Evolutionary conservation across 306 rosid species (phyloP).

Genomic region (Citrullus amarus): DNA sequence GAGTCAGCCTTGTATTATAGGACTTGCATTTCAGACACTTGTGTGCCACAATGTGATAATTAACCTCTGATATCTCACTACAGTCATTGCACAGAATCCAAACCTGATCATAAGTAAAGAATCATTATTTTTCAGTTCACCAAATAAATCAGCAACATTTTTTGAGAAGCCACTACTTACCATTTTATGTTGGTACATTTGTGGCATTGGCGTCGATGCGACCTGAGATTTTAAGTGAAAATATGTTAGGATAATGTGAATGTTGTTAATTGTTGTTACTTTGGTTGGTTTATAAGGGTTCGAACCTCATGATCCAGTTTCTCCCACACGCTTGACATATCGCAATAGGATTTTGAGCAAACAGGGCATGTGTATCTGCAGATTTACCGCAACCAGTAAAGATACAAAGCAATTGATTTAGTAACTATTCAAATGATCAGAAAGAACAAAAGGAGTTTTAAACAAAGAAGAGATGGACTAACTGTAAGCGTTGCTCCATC

Average conservation of each 20-base stretch:
- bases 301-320: conserved; percentile 50
- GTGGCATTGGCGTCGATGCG: conserved; percentile 32
- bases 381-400: neutral
- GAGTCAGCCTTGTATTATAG: conserved; percentile 47
- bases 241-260: neutral
- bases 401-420: neutral
- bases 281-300: neutral
- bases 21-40: conserved; percentile 41
- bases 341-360: conserved; percentile 65
- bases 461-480: conserved; percentile 10
- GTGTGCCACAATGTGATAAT: conserved; percentile 37
- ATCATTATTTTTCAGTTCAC: neutral
- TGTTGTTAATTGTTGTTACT: neutral
- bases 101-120: conserved; percentile 24
- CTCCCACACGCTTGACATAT: conserved; percentile 60
- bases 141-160: neutral
- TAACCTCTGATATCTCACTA: conserved; percentile 44
- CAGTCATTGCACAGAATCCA: conserved; percentile 78
- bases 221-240: conserved; percentile 15
- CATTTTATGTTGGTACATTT: conserved; percentile 28
- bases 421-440: neutral
- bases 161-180: conserved; percentile 13
- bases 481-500: conserved; percentile 52
- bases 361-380: conserved; percentile 71
- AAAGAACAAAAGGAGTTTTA: neutral